A percentile compares a stretch with the other conserved stretches of the same genome.
Evolutionary conservation across 768 basidiomycete genomes (phyloP).

Genomic region (Russula emetica): DNA sequence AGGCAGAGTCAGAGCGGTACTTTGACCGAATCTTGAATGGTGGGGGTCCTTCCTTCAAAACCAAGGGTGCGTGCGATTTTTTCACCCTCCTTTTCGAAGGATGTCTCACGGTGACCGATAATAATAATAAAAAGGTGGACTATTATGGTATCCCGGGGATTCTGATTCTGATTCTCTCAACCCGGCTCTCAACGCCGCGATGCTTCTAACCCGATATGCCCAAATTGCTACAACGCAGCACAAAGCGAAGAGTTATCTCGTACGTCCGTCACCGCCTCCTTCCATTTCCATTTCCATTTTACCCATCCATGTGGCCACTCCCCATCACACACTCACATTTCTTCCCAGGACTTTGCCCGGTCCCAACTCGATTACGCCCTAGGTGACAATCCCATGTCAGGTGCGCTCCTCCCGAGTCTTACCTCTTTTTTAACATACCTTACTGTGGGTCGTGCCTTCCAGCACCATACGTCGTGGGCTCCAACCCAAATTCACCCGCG

Average conservation of each 20-base stretch:
- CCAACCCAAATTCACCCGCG: constrained; percentile 82
- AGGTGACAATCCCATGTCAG: constrained; percentile 86
- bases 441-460: not conserved
- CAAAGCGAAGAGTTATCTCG: constrained; percentile 58
- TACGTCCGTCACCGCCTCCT: constrained; percentile 32
- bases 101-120: not conserved
- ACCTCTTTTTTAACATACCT: not conserved
- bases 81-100: not conserved
- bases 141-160: constrained; percentile 79
- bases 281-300: no score
- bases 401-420: constrained; percentile 37
- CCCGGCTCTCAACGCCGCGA: constrained; percentile 82
- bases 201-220: constrained; percentile 75
- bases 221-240: constrained; percentile 59
- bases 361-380: constrained; percentile 76
- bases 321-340: constrained; percentile 6
- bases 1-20: constrained; percentile 62
- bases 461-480: constrained; percentile 84
- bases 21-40: constrained; percentile 68
- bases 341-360: constrained; percentile 61
- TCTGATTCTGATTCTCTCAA: constrained; percentile 78
- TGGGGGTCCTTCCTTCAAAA: constrained; percentile 51
- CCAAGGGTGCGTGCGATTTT: constrained; percentile 46
- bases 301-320: constrained; percentile 7
- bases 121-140: constrained; percentile 50